Base-by-base conservation (phyloP, 2,329 filamentous ascomycete species). In the Penicillium oxalicum region DNA sequence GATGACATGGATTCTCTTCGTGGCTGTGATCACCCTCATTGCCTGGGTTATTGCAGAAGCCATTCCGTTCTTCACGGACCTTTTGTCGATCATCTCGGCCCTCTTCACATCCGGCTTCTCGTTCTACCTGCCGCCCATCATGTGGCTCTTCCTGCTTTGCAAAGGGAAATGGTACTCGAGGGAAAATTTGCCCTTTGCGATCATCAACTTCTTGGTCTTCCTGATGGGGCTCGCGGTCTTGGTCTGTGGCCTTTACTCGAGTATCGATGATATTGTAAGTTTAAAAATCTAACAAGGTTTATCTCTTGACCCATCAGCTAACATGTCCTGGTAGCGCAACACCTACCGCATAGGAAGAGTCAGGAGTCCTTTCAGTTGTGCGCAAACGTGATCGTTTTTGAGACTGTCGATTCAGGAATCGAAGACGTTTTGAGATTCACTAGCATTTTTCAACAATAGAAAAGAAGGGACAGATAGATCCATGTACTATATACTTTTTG, bases 81-180 rank as follows among this genome's bases (percentile, higher is more conserved):
- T 74, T 53, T 64, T 75, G 3, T 61, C 60, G 5, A 61, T 70
- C 47, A 64, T 64, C 52, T 68, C 66, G 28, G 87, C 87, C 2
- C 77, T 93, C 1, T 91, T 93, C 61, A 86, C 91, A 66, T 88
- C 84, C 58, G 89, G 88, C 37, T 93, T 93, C 73, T 91, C 91
- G 61, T 93, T 93, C 73, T 94, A 78, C 34, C 57, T 82, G 12
- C 70, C 76, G 1, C 78, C 78, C 33, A 69, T 70, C 48, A 57
- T 62, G 55, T 63, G 59, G 59, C 57, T 58, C 37, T 54, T 58
- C 4, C 48, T 62, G n/a, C 46, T 63, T 25, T 34, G 44, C 29
- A 46, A 46, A 25, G 44, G 44, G 6, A 34, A 39, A n/a, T 46
- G 37, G 28, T 34, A 33, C 13, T 46, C 44, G 13, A 40, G 35